Evolutionary conservation across 306 rosid species (phyloP).

Genomic region (Phaseolus lunatus): DNA sequence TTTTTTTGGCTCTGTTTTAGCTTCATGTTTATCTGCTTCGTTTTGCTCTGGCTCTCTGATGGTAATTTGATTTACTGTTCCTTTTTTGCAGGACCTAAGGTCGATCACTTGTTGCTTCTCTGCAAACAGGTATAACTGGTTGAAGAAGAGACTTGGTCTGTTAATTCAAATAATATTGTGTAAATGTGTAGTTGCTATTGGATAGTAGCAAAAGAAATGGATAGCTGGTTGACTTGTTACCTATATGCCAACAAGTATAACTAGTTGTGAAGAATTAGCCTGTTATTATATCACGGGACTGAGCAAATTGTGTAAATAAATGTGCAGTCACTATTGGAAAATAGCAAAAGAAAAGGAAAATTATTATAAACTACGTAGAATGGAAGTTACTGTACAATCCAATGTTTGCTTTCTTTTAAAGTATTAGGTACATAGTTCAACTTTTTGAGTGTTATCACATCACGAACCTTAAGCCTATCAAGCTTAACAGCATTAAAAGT

Average conservation of each 20-base stretch:
- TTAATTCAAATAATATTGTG: constrained; percentile 27
- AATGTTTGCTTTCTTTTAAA: not conserved
- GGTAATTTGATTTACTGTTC: not conserved
- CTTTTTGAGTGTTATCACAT: not conserved
- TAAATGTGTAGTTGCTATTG: constrained; percentile 31
- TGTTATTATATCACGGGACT: constrained; percentile 30
- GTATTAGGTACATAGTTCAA: not conserved
- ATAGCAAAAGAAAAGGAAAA: constrained; percentile 19
- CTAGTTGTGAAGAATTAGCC: constrained; percentile 13
- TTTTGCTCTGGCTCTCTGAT: constrained; percentile 28
- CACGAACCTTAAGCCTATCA: not conserved
- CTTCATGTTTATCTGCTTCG: constrained; percentile 19
- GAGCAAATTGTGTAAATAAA: constrained; percentile 15
- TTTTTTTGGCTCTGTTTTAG: constrained; percentile 20
- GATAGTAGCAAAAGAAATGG: constrained; percentile 26
- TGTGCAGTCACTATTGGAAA: constrained; percentile 17
- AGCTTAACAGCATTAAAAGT: not conserved
- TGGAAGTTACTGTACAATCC: not conserved
- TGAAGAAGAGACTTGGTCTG: constrained; percentile 14
- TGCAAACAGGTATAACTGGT: constrained; percentile 25
- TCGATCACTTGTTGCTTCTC: not conserved
- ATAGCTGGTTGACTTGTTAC: not conserved
- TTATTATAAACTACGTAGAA: constrained; percentile 13
- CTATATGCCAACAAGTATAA: not conserved
- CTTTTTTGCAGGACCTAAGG: constrained; percentile 40